Base-by-base conservation (phyloP, 371 early-diverging fungal genomes). In the Batkoa obscura region DNA sequence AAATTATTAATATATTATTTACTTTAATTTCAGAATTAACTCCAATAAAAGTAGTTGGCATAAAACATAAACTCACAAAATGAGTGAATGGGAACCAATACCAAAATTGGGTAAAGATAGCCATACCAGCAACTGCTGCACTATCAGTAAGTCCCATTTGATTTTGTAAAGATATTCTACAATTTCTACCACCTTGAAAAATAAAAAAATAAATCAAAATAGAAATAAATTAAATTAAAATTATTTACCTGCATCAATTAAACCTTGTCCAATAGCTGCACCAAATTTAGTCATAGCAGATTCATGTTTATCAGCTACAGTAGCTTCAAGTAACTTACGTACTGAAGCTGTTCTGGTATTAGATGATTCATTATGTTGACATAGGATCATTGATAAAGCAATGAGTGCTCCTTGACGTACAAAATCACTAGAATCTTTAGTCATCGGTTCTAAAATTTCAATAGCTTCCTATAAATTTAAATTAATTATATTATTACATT, bases 81-180 rank as follows among this genome's bases (percentile, higher is more conserved):
- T 93, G 94, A 43, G 89, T 85, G 62, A 98, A 70, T 38, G 99
- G 99, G 75, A 91, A 96, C 99, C 99, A 99, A 78, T 92, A 94
- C 99, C 99, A 99, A 71, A 90, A 95, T 70, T 99, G 96, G 23
- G 91, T 86, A 66, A 99, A 99, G 38, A 99, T 72, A 5, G 91
- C 86, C 76, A 89, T 89, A 43, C 98, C 99, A 9, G 88, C 91
- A 64, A 98, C 84, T 32, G 95, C 92, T n/a, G 85, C 76, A 78
- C 88, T 86, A 64, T 87, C 87, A 46, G 83, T 73, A 62, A 91
- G 84, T 1, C 94, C 94, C 31, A 83, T 81, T n/a, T 76, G 78
- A 34, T 94, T 87, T 46, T 81, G 81, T 45, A 99, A 72, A 0
- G 90, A 87, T 55, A 99, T 88, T 0, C 93, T 89, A 32, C 91